Evolutionary conservation across 768 basidiomycete species (phyloP), one percentile per base, ranked within the genome.

Genomic region (Coprinopsis strossmayeri): DNA sequence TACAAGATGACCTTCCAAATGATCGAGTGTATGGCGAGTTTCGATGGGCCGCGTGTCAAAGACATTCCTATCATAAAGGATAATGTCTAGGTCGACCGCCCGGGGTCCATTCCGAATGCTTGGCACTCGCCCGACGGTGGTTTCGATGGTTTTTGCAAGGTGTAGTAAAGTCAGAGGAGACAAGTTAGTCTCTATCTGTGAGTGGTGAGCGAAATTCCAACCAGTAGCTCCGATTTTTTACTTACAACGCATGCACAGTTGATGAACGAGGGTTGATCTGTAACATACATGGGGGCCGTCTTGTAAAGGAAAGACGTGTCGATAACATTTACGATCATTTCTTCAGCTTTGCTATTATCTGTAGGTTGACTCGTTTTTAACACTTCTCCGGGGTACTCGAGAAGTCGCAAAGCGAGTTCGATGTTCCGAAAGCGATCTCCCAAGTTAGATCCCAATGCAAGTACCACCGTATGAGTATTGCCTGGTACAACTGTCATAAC

Each of bases 211-310:
- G 5, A 5, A 17, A 34, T 44, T 46, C 13, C 28, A 40, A 23
- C 35, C 32, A 38, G 23, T 40, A 39, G 39, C 44, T 34, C 46
- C n/a, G 11, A n/a, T 15, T 7, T n/a, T n/a, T 15, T 5, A 73
- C 88, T 49, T 53, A 95, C 94, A 65, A 91, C 69, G 53, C 91
- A 87, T n/a, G 89, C 90, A 54, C 89, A 87, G 59, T 97, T 99
- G 51, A 87, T 76, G 66, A 97, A 98, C 28, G 72, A 68, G 11
- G 84, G 87, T 62, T 99, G 96, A 49, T 96, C 85, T 10, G 79
- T 79, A 35, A 95, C 86, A 61, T 99, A 98, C 96, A 99, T 98
- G 0, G 96, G 91, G 10, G 84, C 74, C 17, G 87, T 93, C 65
- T 97, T 87, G 61, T 97, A 98, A 69, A 97, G 61, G 65, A 92